Conservation (phyloP, 768 basidiomycete genomes). For the Trametes cingulata region DNA sequence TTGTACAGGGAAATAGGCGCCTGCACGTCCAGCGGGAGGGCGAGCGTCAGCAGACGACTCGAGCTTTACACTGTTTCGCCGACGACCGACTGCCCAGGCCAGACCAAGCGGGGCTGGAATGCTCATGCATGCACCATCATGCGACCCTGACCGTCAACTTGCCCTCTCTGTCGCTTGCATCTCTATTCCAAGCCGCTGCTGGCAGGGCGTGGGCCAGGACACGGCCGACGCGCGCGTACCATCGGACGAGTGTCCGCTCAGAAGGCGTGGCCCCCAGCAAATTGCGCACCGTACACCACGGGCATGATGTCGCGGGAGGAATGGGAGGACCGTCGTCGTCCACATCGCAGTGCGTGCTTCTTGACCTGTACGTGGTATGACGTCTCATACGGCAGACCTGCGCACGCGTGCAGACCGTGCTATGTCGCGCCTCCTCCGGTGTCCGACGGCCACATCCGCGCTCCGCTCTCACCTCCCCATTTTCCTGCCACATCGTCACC, state of each 20-base stretch:
- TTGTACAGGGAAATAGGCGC: constrained; percentile 2
- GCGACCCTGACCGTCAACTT: constrained; percentile 31
- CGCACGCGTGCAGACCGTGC: constrained; percentile 1
- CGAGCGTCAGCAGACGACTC: constrained; percentile 7
- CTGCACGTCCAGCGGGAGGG: neutral
- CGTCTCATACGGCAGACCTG: neutral
- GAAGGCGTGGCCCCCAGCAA: constrained; percentile 8
- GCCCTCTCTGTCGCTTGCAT: constrained; percentile 35
- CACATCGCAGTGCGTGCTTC: constrained; percentile 5
- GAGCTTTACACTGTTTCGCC: constrained; percentile 1
- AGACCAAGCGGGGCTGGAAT: constrained; percentile 24
- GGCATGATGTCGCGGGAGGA: neutral
- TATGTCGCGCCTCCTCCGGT: neutral
- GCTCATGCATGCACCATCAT: constrained; percentile 46
- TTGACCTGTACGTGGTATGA: neutral
- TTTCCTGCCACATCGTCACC: neutral
- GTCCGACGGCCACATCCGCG: neutral
- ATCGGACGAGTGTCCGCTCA: constrained; percentile 16
- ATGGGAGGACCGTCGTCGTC: constrained; percentile 9
- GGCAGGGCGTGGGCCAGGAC: constrained; percentile 45
- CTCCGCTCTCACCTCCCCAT: neutral
- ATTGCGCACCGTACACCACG: neutral
- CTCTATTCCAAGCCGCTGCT: constrained; percentile 50
- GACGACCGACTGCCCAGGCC: constrained; percentile 10
- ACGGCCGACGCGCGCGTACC: constrained; percentile 25